Percentiles rank a stretch among this genome's conserved stretches.
Evolutionary conservation across 177 flowering plant species (phyloP).

Genomic region (Vitis hybrid): DNA sequence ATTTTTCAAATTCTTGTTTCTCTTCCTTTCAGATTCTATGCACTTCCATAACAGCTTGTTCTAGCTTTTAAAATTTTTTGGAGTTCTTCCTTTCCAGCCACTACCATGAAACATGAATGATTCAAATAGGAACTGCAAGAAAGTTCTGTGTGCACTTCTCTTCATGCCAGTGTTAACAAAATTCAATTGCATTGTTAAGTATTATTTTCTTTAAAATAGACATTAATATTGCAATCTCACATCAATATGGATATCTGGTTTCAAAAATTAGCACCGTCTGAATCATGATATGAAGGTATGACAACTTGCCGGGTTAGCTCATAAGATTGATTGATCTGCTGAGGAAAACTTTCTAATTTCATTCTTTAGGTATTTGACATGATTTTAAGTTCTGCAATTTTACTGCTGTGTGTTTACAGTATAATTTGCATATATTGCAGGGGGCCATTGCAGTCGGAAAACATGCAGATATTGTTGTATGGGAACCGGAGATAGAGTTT

Average conservation of each 20-base stretch:
- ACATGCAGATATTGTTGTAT: conserved; percentile 88
- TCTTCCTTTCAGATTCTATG: too few relatives aligned
- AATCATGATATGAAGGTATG: background rate
- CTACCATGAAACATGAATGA: background rate
- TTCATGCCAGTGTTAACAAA: background rate
- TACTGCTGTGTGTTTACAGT: too few relatives aligned
- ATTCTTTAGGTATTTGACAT: too few relatives aligned
- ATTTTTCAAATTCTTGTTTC: background rate
- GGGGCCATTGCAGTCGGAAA: conserved; percentile 80
- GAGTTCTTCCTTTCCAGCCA: background rate
- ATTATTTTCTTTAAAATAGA: background rate
- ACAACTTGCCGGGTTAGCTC: background rate
- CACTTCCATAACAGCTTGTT: background rate
- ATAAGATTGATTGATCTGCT: background rate
- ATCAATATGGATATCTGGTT: too few relatives aligned
- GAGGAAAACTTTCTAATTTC: background rate
- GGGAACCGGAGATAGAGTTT: conserved; percentile 87
- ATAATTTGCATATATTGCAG: conserved; percentile 34
- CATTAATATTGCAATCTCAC: background rate
- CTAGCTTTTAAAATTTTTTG: background rate
- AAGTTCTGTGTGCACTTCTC: background rate
- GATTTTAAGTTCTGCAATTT: too few relatives aligned
- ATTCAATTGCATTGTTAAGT: background rate
- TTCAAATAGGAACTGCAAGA: background rate
- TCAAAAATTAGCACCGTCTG: background rate